phyloP scores from a whole-genome alignment of 78 protist species.

The Speleostelium caveatum region DNA sequence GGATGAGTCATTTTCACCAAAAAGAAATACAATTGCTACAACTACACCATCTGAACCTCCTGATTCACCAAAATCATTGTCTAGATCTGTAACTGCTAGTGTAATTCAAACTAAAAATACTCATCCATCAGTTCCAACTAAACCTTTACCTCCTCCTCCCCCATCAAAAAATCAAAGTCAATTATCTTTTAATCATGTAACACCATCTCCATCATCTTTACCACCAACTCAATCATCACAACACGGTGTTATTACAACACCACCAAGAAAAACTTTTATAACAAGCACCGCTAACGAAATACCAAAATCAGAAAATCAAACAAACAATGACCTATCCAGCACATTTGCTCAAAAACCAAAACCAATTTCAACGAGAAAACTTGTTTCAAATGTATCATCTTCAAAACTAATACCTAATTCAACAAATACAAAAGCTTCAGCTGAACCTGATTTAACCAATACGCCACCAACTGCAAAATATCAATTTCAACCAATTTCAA shows the following conservation, averaged over 20 bases:
- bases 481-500: not conserved
- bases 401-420: not conserved
- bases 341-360: not conserved
- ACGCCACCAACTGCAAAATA: not conserved
- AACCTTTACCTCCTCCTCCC: conserved; percentile 77
- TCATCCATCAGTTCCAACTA: conserved; percentile 23
- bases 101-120: not conserved
- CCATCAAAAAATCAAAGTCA: conserved; percentile 26
- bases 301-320: not conserved
- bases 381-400: not conserved
- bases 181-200: not conserved
- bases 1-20: conserved; percentile 13
- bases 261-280: not conserved
- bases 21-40: conserved; percentile 37
- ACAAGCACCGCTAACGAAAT: not conserved
- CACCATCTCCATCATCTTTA: not conserved
- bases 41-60: conserved; percentile 17
- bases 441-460: not conserved
- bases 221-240: not conserved
- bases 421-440: not conserved
- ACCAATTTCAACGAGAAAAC: not conserved
- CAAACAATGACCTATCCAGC: not conserved
- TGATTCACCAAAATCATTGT: conserved; percentile 59
- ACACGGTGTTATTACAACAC: not conserved
- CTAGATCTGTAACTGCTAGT: conserved; percentile 30